Conservation (phyloP, 805 yeast genomes). For the Schizosaccharomyces japonicus region DNA sequence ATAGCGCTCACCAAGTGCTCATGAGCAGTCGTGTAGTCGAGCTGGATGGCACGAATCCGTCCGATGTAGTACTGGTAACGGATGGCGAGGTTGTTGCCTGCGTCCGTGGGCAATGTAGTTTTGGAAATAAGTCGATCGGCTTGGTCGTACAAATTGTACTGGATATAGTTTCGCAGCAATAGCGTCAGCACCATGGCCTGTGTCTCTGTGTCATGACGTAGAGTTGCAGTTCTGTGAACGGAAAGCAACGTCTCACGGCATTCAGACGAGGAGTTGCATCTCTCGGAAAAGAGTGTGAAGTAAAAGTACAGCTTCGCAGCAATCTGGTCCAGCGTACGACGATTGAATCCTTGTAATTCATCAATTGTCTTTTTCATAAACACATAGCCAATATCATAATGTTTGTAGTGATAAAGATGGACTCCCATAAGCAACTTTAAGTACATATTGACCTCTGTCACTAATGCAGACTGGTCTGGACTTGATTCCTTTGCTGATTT, state of each 20-base stretch:
- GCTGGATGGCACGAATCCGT: conserved; percentile 72
- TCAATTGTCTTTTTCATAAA: conserved; percentile 15
- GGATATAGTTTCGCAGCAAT: conserved; percentile 54
- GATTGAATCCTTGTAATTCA: conserved; percentile 39
- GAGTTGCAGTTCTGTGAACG: conserved; percentile 65
- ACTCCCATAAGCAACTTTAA: neutral
- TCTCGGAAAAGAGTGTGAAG: conserved; percentile 54
- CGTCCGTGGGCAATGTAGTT: conserved; percentile 64
- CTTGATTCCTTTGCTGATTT: neutral
- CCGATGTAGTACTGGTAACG: conserved; percentile 80
- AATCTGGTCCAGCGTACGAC: conserved; percentile 63
- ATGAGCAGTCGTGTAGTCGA: conserved; percentile 73
- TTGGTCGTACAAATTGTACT: conserved; percentile 57
- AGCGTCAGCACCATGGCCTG: conserved; percentile 72
- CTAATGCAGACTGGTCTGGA: neutral
- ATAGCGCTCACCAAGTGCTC: conserved; percentile 84
- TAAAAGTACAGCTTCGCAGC: conserved; percentile 88
- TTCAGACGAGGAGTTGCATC: conserved; percentile 24
- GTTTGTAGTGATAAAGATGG: neutral
- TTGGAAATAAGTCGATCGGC: conserved; percentile 79
- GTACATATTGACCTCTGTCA: neutral
- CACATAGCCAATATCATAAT: neutral
- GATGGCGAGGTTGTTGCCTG: conserved; percentile 70
- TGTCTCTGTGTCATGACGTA: conserved; percentile 81
- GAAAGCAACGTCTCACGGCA: conserved; percentile 35